Conservation (phyloP, 2,329 filamentous ascomycete genomes). For the Phyllosticta paracitricarpa region DNA sequence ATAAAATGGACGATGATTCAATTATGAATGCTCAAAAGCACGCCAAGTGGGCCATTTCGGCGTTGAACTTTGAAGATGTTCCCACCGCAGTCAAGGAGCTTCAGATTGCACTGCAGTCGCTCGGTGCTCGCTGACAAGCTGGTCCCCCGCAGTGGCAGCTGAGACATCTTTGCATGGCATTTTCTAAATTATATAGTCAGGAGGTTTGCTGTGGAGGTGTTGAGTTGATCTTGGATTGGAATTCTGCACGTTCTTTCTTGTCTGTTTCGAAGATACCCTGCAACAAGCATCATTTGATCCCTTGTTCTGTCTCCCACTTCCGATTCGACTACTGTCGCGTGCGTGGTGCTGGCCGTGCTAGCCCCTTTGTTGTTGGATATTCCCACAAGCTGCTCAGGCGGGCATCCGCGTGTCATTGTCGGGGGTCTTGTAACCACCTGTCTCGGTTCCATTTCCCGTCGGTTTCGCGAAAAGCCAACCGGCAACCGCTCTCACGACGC, state of each 20-base stretch:
- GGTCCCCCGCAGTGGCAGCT: not conserved
- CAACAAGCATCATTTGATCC: not conserved
- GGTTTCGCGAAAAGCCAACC: not conserved
- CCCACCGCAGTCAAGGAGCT: slow-evolving; percentile 81
- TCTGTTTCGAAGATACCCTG: not conserved
- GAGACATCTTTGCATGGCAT: not conserved
- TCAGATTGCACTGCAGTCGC: slow-evolving; percentile 56
- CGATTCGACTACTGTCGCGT: not conserved
- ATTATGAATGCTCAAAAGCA: slow-evolving; percentile 84
- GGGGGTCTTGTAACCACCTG: too few species aligned
- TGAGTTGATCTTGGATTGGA: not conserved
- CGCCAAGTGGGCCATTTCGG: slow-evolving; percentile 92
- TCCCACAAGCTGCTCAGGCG: too few species aligned
- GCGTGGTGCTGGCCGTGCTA: not conserved
- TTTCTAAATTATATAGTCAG: not conserved
- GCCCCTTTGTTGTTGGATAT: not conserved
- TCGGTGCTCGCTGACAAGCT: slow-evolving; percentile 52
- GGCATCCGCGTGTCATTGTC: too few species aligned
- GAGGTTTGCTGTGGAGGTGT: not conserved
- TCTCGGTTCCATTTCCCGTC: not conserved
- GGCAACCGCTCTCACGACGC: not conserved
- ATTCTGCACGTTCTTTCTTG: not conserved
- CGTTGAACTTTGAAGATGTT: slow-evolving; percentile 92
- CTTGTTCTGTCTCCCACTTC: not conserved
- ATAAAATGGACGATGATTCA: slow-evolving; percentile 56